Evolutionary conservation across 352 stramenopile genomes (phyloP), one percentile per base, ranked within the genome.

Genomic region (Thalassiosira hispida): DNA sequence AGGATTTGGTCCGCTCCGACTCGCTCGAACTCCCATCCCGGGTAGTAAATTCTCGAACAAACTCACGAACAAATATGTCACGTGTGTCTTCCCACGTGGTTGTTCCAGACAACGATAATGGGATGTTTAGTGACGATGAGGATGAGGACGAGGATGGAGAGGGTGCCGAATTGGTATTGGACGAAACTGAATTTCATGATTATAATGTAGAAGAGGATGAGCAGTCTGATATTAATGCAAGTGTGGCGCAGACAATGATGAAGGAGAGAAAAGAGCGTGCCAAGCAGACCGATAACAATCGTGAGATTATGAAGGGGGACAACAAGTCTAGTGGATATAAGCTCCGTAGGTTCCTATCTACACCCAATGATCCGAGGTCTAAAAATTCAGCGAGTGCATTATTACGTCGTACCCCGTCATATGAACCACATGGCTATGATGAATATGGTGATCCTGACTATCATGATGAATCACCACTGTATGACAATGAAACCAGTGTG

Each of bases 361-460:
- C 56, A 2, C 56, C n/a, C n/a, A n/a, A n/a, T n/a, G n/a, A n/a
- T n/a, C 53, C 20, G 53, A 7, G 3, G 33, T 16, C 20, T 8
- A 63, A 7, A 23, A 63, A 33, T 42, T 42, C 20, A 63, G 8
- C 11, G 25, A 27, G 56, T 16, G 12, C 14, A 3, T 3, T 25
- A 3, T n/a, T 65, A 7, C 25, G 16, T 47, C 22, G 29, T 14
- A 49, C 56, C 2, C 25, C 25, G n/a, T 53, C 56, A 5, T 65
- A 65, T 25, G 56, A 49, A 18, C 40, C 40, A 59, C 40, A 70
- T 18, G 61, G 42, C 2, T 27, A 70, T 22, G 40, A 70, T 16
- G 57, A 67, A 53, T 25, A 35, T 20, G 35, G 25, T 29, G 57
- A 53, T 52, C 20, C 14, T 2, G 35, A 53, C 1, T 29, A 61